Percentiles rank a stretch among this genome's conserved stretches.
Evolutionary conservation across 192 early-diverging fungal species (phyloP).

Genomic region (Backusella tarrabulga): DNA sequence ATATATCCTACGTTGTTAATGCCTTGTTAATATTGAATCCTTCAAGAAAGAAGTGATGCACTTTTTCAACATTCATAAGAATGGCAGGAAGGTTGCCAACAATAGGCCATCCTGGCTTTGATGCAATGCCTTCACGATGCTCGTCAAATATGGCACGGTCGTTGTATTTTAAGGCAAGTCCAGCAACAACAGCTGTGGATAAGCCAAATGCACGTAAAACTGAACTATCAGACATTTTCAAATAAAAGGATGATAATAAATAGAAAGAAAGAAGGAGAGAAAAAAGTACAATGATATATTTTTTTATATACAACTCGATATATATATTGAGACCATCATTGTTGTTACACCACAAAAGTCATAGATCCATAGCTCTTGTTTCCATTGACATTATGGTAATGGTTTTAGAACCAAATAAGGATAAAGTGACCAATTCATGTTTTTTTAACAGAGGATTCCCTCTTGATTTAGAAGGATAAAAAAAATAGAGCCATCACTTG

Average conservation of each 20-base stretch:
- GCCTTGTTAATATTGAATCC: slow-evolving; percentile 5
- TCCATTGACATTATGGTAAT: background rate
- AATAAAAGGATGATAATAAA: background rate
- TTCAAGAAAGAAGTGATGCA: slow-evolving; percentile 21
- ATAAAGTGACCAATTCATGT: background rate
- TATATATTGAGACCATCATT: background rate
- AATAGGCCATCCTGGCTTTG: slow-evolving; percentile 18
- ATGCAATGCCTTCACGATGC: slow-evolving; percentile 19
- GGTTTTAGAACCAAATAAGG: background rate
- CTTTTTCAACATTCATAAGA: background rate
- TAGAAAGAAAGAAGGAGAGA: background rate
- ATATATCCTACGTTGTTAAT: slow-evolving; percentile 16
- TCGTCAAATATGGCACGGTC: slow-evolving; percentile 37
- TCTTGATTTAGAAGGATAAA: background rate
- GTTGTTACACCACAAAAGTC: background rate
- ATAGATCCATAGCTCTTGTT: background rate
- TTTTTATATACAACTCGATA: background rate
- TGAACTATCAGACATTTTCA: background rate
- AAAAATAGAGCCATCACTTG: too few species aligned
- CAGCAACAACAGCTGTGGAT: slow-evolving; percentile 2
- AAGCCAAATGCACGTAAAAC: slow-evolving; percentile 1
- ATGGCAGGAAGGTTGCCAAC: slow-evolving; percentile 26
- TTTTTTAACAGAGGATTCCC: background rate
- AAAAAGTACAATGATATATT: background rate
- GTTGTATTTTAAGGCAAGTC: slow-evolving; percentile 25